Evolutionary conservation across 345 rosid species (phyloP).

Genomic region (Euclidium syriacum): DNA sequence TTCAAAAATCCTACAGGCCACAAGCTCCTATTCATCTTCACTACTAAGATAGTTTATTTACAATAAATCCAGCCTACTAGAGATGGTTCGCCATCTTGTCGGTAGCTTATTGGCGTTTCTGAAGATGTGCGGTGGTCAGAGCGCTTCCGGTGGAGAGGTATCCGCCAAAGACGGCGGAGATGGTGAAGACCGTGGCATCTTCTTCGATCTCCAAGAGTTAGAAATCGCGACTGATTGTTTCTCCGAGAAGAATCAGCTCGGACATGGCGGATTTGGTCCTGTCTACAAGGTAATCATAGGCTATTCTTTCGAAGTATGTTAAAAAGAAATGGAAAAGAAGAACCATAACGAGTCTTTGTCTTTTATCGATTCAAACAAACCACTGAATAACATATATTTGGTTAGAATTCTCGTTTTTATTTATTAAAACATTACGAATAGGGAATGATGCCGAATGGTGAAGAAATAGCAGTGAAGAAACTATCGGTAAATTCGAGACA

Average conservation of each 20-base stretch:
- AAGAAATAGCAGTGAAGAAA: slow-evolving; percentile 74
- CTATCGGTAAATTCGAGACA: slow-evolving; percentile 55
- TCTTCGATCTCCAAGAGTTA: slow-evolving; percentile 55
- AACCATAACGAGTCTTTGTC: no score
- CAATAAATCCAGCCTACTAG: background rate
- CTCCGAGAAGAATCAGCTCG: slow-evolving; percentile 71
- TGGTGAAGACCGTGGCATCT: slow-evolving; percentile 38
- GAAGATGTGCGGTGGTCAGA: slow-evolving; percentile 18
- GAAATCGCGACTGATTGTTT: slow-evolving; percentile 70
- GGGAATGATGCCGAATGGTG: slow-evolving; percentile 59
- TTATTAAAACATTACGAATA: slow-evolving; percentile 6
- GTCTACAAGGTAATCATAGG: slow-evolving; percentile 66
- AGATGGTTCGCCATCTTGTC: slow-evolving; percentile 21
- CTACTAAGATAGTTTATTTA: background rate
- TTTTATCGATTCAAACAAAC: no score
- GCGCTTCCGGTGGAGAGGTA: background rate
- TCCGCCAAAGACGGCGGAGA: slow-evolving; percentile 19
- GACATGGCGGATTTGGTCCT: slow-evolving; percentile 93
- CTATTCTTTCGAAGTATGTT: no score
- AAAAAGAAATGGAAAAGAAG: no score
- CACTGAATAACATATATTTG: no score
- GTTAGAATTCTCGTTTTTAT: no score
- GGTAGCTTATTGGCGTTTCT: slow-evolving; percentile 14
- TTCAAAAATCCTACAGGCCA: background rate
- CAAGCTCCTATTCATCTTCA: background rate